Percentiles rank a stretch among this genome's conserved stretches.
Conservation (phyloP, 257 asterid species). For the Catharanthus roseus region DNA sequence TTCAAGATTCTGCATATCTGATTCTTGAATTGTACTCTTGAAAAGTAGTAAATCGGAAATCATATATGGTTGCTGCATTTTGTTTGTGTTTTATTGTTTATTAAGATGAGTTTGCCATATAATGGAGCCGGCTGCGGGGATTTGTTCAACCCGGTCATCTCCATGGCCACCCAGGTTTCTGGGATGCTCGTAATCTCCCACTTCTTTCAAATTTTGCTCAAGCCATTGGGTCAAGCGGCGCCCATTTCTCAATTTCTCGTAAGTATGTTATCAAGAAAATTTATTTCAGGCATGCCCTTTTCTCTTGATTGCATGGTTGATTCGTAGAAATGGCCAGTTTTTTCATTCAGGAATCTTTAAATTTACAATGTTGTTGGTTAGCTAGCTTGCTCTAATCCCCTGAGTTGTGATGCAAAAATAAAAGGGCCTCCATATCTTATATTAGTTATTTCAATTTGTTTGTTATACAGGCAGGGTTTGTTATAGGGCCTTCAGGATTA, state of each 20-base stretch:
- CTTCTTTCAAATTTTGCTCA: slow-evolving; percentile 72
- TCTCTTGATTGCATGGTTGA: background rate
- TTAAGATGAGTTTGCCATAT: slow-evolving; percentile 12
- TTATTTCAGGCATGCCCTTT: background rate
- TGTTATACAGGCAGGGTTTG: slow-evolving; percentile 77
- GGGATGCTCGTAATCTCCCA: slow-evolving; percentile 90
- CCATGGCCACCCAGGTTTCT: slow-evolving; percentile 78
- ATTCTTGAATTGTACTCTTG: background rate
- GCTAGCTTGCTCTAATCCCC: background rate
- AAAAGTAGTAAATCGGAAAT: too few species aligned
- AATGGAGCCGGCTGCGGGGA: slow-evolving; percentile 31
- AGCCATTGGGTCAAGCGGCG: slow-evolving; percentile 84
- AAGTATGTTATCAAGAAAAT: slow-evolving; percentile 65
- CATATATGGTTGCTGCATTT: background rate
- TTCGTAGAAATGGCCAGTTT: background rate
- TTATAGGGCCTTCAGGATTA: slow-evolving; percentile 86
- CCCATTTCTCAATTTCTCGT: slow-evolving; percentile 98
- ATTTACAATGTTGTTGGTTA: background rate
- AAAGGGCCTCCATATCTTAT: slow-evolving; percentile 9
- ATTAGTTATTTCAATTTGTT: slow-evolving; percentile 2
- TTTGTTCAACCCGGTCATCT: slow-evolving; percentile 70
- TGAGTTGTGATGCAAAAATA: background rate
- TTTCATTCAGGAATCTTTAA: too few species aligned
- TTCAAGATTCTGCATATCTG: slow-evolving; percentile 2
- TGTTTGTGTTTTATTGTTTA: background rate